phyloP scores from a whole-genome alignment of 192 early-diverging fungal species.

The Rhizoclosmatium sp. region DNA sequence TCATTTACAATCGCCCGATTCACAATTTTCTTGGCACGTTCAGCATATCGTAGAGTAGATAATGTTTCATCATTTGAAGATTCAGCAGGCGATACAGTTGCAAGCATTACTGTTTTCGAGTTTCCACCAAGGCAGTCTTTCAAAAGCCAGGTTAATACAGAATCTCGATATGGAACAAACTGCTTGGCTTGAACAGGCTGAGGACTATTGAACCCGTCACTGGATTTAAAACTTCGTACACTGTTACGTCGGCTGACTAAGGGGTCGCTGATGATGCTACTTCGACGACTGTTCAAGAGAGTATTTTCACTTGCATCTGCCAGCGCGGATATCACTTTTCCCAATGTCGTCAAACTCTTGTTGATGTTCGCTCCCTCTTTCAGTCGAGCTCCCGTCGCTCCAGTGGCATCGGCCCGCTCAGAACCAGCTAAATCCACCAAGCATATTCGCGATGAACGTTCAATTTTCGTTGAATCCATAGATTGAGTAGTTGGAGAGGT shows the following conservation, averaged over 20 bases:
- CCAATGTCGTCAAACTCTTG: slow-evolving; percentile 87
- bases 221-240: neutral
- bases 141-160: slow-evolving; percentile 72
- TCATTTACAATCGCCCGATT: slow-evolving; percentile 93
- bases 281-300: neutral
- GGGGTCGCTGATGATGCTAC: neutral
- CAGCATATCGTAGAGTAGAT: slow-evolving; percentile 85
- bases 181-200: neutral
- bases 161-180: slow-evolving; percentile 91
- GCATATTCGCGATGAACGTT: slow-evolving; percentile 30
- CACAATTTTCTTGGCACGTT: slow-evolving; percentile 90
- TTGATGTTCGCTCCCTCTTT: slow-evolving; percentile 97
- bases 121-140: slow-evolving; percentile 66
- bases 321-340: slow-evolving; percentile 92
- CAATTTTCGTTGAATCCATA: neutral
- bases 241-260: neutral
- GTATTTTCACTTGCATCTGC: slow-evolving; percentile 62
- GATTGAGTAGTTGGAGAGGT: neutral
- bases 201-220: neutral
- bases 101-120: slow-evolving; percentile 63
- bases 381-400: slow-evolving; percentile 81
- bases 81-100: slow-evolving; percentile 57
- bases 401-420: slow-evolving; percentile 88
- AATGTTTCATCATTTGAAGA: slow-evolving; percentile 56
- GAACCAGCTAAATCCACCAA: slow-evolving; percentile 94